phyloP scores from a whole-genome alignment of 2,329 filamentous ascomycete species.

The Diplodia sapinea region DNA sequence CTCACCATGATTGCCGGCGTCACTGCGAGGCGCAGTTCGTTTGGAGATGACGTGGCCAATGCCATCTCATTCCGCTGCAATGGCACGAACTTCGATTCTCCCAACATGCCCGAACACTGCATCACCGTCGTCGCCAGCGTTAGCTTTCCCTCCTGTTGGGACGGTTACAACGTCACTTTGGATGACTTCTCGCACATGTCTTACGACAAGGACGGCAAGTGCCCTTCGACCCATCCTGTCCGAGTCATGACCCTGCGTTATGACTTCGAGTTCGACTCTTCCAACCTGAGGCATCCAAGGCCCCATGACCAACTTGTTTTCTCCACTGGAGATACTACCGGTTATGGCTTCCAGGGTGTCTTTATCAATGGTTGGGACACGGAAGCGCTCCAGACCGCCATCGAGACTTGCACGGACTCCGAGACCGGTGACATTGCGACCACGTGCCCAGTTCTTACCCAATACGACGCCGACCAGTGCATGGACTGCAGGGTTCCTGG shows the following conservation, averaged over 20 bases:
- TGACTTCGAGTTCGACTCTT: slow-evolving; percentile 49
- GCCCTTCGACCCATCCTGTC: slow-evolving; percentile 41
- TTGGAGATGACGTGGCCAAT: slow-evolving; percentile 57
- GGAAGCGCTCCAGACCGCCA: slow-evolving; percentile 65
- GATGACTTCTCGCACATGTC: slow-evolving; percentile 34
- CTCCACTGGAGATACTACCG: slow-evolving; percentile 72
- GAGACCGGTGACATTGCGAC: slow-evolving; percentile 64
- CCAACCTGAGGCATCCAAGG: slow-evolving; percentile 49
- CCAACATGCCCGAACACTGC: slow-evolving; percentile 72
- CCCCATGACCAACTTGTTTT: slow-evolving; percentile 62
- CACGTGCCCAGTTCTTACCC: slow-evolving; percentile 54
- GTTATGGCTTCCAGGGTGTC: slow-evolving; percentile 74
- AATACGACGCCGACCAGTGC: slow-evolving; percentile 48
- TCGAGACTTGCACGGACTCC: slow-evolving; percentile 69
- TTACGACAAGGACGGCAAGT: slow-evolving; percentile 37
- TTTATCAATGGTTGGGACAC: slow-evolving; percentile 52
- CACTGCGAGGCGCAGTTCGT: slow-evolving; percentile 45
- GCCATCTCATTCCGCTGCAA: slow-evolving; percentile 57
- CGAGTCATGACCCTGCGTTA: slow-evolving; percentile 64
- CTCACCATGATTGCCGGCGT: slow-evolving; percentile 75
- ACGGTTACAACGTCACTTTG: slow-evolving; percentile 17
- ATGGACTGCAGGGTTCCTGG: slow-evolving; percentile 59
- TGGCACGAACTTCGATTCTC: slow-evolving; percentile 50
- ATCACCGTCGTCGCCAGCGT: slow-evolving; percentile 65
- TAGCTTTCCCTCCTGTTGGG: slow-evolving; percentile 66